Evolutionary conservation across 2,329 filamentous ascomycete species (phyloP).

Genomic region (Setomelanomma holmii): DNA sequence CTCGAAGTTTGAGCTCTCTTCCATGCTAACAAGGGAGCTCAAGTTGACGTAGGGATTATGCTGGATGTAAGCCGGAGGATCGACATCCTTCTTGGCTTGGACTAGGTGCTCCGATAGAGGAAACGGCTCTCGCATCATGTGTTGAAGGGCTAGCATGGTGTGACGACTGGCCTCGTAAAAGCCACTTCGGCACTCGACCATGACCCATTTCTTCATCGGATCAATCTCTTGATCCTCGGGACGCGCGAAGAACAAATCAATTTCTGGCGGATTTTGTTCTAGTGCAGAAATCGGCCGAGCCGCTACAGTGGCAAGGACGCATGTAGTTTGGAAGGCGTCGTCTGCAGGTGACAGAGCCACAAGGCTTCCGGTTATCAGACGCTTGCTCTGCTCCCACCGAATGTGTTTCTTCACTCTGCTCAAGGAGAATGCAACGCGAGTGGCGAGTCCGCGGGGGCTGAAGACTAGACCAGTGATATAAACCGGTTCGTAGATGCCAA

Average conservation of each 20-base stretch:
- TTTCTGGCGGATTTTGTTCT: conserved; percentile 69
- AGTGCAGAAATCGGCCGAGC: conserved; percentile 70
- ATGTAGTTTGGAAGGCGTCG: conserved; percentile 70
- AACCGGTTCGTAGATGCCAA: conserved; percentile 60
- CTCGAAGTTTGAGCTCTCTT: conserved; percentile 47
- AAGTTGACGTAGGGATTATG: conserved; percentile 60
- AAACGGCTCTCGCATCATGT: conserved; percentile 66
- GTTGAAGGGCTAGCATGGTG: conserved; percentile 75
- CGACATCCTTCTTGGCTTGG: conserved; percentile 53
- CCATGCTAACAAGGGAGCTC: conserved; percentile 51
- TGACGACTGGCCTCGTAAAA: conserved; percentile 82
- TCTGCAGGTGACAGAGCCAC: conserved; percentile 61
- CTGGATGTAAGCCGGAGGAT: conserved; percentile 61
- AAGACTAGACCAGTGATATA: conserved; percentile 71
- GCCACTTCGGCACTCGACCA: conserved; percentile 76
- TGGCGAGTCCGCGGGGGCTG: conserved; percentile 67
- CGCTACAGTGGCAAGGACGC: conserved; percentile 75
- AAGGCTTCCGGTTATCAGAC: conserved; percentile 62
- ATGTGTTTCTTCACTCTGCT: conserved; percentile 70
- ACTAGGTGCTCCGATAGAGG: conserved; percentile 69
- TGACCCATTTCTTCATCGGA: conserved; percentile 72
- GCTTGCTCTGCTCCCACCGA: conserved; percentile 69
- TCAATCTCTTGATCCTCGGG: conserved; percentile 70
- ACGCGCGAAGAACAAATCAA: conserved; percentile 77
- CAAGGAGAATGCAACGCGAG: conserved; percentile 74